phyloP scores from a whole-genome alignment of 257 asterid species.

The Nicotiana tomentosiformis region DNA sequence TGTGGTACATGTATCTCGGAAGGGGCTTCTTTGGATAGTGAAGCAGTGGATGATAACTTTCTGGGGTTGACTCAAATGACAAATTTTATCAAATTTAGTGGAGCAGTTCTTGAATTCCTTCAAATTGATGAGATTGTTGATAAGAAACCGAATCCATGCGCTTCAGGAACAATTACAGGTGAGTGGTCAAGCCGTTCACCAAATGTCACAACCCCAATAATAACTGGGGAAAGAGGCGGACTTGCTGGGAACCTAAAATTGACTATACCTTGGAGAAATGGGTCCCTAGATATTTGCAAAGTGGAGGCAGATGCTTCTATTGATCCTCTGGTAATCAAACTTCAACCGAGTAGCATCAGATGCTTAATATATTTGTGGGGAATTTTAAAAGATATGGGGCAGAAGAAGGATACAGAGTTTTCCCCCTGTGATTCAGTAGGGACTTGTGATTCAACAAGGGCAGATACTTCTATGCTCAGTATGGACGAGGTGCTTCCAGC shows the following conservation, averaged over 20 bases:
- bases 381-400: constrained; percentile 43
- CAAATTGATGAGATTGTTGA: constrained; percentile 44
- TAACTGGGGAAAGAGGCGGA: constrained; percentile 72
- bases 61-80: constrained; percentile 76
- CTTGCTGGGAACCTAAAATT: constrained; percentile 78
- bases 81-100: constrained; percentile 66
- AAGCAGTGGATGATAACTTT: constrained; percentile 36
- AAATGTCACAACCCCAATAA: constrained; percentile 42
- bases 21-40: constrained; percentile 43
- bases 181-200: constrained; percentile 42
- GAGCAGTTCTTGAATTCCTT: constrained; percentile 79
- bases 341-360: constrained; percentile 66
- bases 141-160: constrained; percentile 31
- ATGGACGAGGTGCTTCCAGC: constrained; percentile 28
- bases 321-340: constrained; percentile 68
- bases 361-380: constrained; percentile 60
- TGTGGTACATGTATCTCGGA: constrained; percentile 83
- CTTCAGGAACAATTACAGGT: constrained; percentile 35
- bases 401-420: constrained; percentile 24
- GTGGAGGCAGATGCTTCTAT: constrained; percentile 84
- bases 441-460: constrained; percentile 29
- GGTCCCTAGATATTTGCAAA: constrained; percentile 68
- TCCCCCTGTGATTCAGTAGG: constrained; percentile 26
- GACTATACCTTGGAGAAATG: constrained; percentile 93
- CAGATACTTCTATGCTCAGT: constrained; percentile 35